phyloP scores from a whole-genome alignment of 2,329 filamentous ascomycete genomes.

The Claviceps maximensis region DNA sequence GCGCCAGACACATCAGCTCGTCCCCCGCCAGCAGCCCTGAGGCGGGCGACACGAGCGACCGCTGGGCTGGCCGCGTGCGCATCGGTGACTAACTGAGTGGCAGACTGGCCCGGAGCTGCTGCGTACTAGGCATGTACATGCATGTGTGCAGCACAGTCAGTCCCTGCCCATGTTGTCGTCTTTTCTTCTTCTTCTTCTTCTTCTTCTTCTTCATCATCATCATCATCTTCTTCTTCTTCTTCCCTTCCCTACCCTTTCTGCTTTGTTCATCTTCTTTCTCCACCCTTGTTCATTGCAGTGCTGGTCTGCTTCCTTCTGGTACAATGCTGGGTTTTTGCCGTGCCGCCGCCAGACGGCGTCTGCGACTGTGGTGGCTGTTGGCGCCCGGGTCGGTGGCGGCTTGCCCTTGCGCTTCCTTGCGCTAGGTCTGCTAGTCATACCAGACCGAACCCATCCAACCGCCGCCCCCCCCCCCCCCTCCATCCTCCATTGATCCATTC shows the following conservation, averaged over 20 bases:
- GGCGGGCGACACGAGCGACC: too few species aligned
- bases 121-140: too few species aligned
- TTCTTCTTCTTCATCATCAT: too few species aligned
- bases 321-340: background rate
- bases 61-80: too few species aligned
- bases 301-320: background rate
- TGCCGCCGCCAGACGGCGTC: background rate
- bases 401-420: slow-evolving; percentile 7
- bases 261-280: background rate
- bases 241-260: background rate
- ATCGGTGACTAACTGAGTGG: background rate
- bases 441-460: slow-evolving; percentile 5
- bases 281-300: background rate
- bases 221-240: background rate
- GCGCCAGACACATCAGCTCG: background rate
- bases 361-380: slow-evolving; percentile 1
- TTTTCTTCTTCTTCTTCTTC: background rate
- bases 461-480: background rate
- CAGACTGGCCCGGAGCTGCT: too few species aligned
- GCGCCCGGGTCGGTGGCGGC: slow-evolving; percentile 6
- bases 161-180: too few species aligned
- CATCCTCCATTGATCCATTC: background rate
- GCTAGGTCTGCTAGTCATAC: slow-evolving; percentile 6
- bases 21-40: background rate
- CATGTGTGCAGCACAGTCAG: too few species aligned